Conservation (phyloP, 192 early-diverging fungal genomes). For the Gorgonomyces haynaldii region DNA sequence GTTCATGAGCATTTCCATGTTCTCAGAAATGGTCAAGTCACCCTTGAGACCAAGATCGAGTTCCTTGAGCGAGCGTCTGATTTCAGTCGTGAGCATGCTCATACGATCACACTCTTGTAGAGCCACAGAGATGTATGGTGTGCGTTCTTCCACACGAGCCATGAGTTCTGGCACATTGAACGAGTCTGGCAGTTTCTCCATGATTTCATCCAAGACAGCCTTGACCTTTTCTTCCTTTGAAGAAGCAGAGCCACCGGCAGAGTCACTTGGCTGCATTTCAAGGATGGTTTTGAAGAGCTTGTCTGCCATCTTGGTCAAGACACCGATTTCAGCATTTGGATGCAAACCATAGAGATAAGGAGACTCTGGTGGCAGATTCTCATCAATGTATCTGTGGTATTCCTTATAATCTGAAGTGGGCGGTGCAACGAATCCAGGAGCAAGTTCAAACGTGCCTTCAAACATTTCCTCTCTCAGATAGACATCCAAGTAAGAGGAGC, state of each 20-base stretch:
- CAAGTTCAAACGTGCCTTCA: slow-evolving; percentile 52
- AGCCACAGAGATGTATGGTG: slow-evolving; percentile 55
- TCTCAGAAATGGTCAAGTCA: slow-evolving; percentile 52
- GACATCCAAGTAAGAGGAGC: slow-evolving; percentile 49
- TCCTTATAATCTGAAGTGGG: slow-evolving; percentile 53
- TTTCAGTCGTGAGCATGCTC: slow-evolving; percentile 47
- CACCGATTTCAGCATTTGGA: slow-evolving; percentile 58
- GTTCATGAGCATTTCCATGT: slow-evolving; percentile 56
- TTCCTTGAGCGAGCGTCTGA: slow-evolving; percentile 47
- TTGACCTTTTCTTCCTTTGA: slow-evolving; percentile 57
- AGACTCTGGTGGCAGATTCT: slow-evolving; percentile 48
- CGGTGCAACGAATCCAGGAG: slow-evolving; percentile 44
- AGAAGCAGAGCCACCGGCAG: slow-evolving; percentile 38
- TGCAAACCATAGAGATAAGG: slow-evolving; percentile 55
- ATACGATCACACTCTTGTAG: slow-evolving; percentile 55
- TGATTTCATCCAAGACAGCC: slow-evolving; percentile 44
- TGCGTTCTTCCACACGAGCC: slow-evolving; percentile 50
- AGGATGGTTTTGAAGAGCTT: slow-evolving; percentile 55
- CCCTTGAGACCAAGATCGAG: slow-evolving; percentile 53
- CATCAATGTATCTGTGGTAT: slow-evolving; percentile 55
- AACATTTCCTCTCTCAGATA: slow-evolving; percentile 50
- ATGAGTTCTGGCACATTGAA: slow-evolving; percentile 55
- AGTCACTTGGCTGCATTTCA: slow-evolving; percentile 53
- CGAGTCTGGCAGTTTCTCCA: slow-evolving; percentile 38
- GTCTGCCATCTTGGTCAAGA: slow-evolving; percentile 50